Evolutionary conservation across 2,329 filamentous ascomycete genomes (phyloP).

Genomic region (Penicillium sclerotiorum): DNA sequence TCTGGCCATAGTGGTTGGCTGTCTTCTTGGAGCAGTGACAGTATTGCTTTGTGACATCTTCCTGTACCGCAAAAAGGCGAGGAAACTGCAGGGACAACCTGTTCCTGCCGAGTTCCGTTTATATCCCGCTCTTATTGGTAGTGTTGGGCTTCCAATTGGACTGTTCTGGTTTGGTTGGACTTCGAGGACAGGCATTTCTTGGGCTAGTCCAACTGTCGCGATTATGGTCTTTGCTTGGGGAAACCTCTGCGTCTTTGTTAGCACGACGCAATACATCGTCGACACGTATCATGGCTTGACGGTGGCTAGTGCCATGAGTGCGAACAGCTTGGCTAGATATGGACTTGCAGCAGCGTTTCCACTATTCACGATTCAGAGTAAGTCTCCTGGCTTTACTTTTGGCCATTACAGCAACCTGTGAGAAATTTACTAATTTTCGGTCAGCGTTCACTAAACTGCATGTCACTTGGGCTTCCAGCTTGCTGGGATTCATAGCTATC

Average conservation of each 20-base stretch:
- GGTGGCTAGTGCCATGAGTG: constrained; percentile 24
- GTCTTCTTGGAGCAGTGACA: constrained; percentile 14
- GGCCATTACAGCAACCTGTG: too few species aligned
- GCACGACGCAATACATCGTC: constrained; percentile 20
- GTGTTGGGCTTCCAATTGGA: constrained; percentile 19
- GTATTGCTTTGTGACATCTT: constrained; percentile 20
- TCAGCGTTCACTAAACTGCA: constrained; percentile 64
- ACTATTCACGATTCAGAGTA: constrained; percentile 23
- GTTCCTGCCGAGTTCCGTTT: constrained; percentile 20
- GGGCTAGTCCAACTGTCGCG: constrained; percentile 17
- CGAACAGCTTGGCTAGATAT: constrained; percentile 23
- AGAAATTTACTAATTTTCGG: neutral
- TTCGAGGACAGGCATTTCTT: constrained; percentile 8
- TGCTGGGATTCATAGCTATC: constrained; percentile 58
- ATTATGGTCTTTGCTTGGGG: constrained; percentile 23
- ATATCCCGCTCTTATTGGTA: constrained; percentile 22
- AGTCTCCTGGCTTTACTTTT: constrained; percentile 3
- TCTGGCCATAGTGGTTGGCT: constrained; percentile 17
- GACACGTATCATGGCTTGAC: constrained; percentile 20
- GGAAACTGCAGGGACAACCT: constrained; percentile 2
- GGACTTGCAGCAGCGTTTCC: constrained; percentile 20
- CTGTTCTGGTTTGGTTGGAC: constrained; percentile 27
- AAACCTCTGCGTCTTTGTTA: constrained; percentile 23
- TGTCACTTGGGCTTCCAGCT: constrained; percentile 61
- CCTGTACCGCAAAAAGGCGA: constrained; percentile 13